Percentiles rank a stretch among this genome's conserved stretches.
These are phyloP conservation scores for Epichloe hybrida DNA, from an alignment of 2,329 filamentous ascomycete species.

Conservation along the genomic window DNA sequence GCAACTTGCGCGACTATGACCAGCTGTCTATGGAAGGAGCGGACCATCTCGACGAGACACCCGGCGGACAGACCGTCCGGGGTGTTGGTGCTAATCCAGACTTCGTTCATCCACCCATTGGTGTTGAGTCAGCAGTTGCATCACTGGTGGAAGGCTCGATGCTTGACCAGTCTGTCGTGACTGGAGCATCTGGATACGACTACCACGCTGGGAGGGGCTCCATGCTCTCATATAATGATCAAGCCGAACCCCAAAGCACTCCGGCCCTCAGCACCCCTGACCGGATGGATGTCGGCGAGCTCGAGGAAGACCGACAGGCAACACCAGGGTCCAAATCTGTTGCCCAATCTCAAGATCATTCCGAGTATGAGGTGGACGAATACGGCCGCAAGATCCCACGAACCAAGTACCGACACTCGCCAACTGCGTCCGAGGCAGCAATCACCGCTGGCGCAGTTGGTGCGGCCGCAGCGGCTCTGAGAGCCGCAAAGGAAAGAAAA, in stretches of 20 bases:
- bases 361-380: slow-evolving; percentile 45
- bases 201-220: slow-evolving; percentile 27
- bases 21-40: slow-evolving; percentile 42
- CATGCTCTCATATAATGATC: slow-evolving; percentile 21
- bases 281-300: slow-evolving; percentile 28
- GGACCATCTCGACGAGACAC: slow-evolving; percentile 43
- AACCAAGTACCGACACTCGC: slow-evolving; percentile 32
- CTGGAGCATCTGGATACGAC: slow-evolving; percentile 39
- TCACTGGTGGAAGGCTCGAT: slow-evolving; percentile 69
- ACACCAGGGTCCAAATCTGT: slow-evolving; percentile 26
- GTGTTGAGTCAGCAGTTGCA: slow-evolving; percentile 79
- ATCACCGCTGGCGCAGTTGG: slow-evolving; percentile 44
- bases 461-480: slow-evolving; percentile 37
- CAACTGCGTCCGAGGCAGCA: slow-evolving; percentile 42
- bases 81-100: slow-evolving; percentile 61
- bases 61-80: slow-evolving; percentile 56
- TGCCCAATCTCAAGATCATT: slow-evolving; percentile 31
- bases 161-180: slow-evolving; percentile 55
- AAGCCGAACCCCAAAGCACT: slow-evolving; percentile 17
- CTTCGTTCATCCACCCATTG: slow-evolving; percentile 57
- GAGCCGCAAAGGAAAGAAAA: slow-evolving; percentile 34
- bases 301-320: slow-evolving; percentile 24
- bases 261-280: slow-evolving; percentile 24
- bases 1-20: slow-evolving; percentile 37
- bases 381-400: slow-evolving; percentile 41